These are phyloP conservation scores for Cladobotryum mycophilum DNA, from an alignment of 2,329 filamentous ascomycete genomes.

Conservation along the genomic window DNA sequence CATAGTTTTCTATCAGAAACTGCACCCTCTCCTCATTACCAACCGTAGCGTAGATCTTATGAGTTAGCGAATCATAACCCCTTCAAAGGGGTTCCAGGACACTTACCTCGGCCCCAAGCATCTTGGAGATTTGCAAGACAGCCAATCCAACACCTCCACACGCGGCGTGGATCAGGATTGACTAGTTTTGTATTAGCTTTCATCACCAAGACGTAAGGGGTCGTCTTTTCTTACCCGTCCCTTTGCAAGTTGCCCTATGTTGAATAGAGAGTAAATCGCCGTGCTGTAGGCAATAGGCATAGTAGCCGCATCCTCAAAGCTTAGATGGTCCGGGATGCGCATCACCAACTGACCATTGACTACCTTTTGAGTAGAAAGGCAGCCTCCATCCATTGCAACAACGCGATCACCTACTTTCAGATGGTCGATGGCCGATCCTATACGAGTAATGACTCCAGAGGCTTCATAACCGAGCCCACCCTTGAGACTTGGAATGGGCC, in stretches of 20 bases:
- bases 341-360: slow-evolving; percentile 4
- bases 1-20: slow-evolving; percentile 25
- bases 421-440: slow-evolving; percentile 10
- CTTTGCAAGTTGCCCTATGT: slow-evolving; percentile 15
- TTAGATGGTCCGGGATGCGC: slow-evolving; percentile 23
- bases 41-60: slow-evolving; percentile 25
- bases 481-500: background rate
- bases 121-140: slow-evolving; percentile 1
- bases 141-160: slow-evolving; percentile 8
- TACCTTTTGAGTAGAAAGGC: slow-evolving; percentile 1
- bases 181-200: background rate
- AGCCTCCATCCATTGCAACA: slow-evolving; percentile 6
- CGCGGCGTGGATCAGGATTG: slow-evolving; percentile 3
- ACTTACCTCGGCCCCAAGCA: background rate
- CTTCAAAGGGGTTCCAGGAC: too few relatives aligned
- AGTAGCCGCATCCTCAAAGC: slow-evolving; percentile 22
- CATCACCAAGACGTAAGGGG: background rate
- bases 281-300: slow-evolving; percentile 26
- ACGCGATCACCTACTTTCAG: slow-evolving; percentile 31
- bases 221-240: slow-evolving; percentile 11
- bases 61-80: background rate
- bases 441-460: slow-evolving; percentile 17
- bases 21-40: slow-evolving; percentile 27
- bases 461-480: slow-evolving; percentile 25
- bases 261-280: slow-evolving; percentile 19